Evolutionary conservation across 441 rosid genomes (phyloP).

Genomic region (Croton laevigatus): DNA sequence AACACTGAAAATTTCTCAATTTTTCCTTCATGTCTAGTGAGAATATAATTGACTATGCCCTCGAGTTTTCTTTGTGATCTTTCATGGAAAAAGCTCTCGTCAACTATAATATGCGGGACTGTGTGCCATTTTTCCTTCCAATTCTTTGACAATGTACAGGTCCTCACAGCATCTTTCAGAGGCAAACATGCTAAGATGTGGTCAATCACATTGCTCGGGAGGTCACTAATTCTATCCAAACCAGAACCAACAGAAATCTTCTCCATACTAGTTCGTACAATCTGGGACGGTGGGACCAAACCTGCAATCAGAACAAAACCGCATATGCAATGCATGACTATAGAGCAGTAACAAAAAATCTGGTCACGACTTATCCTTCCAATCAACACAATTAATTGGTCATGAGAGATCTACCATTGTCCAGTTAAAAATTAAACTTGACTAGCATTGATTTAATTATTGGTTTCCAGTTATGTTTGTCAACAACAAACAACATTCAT

Average conservation of each 20-base stretch:
- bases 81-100: constrained; percentile 11
- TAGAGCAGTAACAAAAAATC: background rate
- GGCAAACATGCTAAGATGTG: constrained; percentile 20
- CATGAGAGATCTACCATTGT: background rate
- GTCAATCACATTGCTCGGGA: constrained; percentile 26
- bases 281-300: background rate
- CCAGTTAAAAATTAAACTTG: background rate
- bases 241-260: background rate
- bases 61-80: constrained; percentile 15
- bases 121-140: constrained; percentile 30
- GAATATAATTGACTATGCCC: constrained; percentile 20
- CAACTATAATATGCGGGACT: constrained; percentile 12
- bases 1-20: constrained; percentile 18
- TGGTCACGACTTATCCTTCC: background rate
- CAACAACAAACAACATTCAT: background rate
- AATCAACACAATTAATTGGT: background rate
- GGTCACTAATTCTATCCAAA: constrained; percentile 20
- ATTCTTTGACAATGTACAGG: constrained; percentile 23
- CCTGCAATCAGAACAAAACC: constrained; percentile 2
- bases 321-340: background rate
- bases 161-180: constrained; percentile 27
- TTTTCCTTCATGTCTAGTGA: constrained; percentile 22
- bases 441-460: background rate
- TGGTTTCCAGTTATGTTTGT: background rate
- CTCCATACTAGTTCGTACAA: constrained; percentile 5